These are phyloP conservation scores for Cephaloascus albidus DNA, from an alignment of 805 yeast species.

Conservation along the genomic window DNA sequence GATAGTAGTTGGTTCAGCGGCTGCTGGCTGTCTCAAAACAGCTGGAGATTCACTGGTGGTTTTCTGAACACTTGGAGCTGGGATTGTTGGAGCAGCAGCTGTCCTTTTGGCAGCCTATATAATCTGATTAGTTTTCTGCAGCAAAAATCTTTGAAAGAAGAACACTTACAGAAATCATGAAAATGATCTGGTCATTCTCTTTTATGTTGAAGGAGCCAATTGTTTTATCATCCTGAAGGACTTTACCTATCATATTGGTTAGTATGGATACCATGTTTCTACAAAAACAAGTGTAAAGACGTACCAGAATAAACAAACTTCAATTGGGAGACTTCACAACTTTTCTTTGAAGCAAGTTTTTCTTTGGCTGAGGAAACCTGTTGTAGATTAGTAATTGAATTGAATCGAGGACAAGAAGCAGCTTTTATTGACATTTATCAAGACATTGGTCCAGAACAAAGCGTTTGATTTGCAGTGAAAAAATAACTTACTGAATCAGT, in stretches of 20 bases:
- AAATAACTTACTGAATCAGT: slow-evolving; percentile 47
- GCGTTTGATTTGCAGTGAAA: too few relatives aligned
- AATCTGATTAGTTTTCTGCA: too few relatives aligned
- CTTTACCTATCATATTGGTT: slow-evolving; percentile 41
- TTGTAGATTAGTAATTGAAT: too few relatives aligned
- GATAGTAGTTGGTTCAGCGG: slow-evolving; percentile 13
- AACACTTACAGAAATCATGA: slow-evolving; percentile 64
- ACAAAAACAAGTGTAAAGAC: too few relatives aligned
- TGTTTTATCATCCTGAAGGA: slow-evolving; percentile 74
- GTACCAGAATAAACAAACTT: slow-evolving; percentile 83
- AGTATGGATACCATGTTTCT: too few relatives aligned
- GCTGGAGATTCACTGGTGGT: slow-evolving; percentile 11
- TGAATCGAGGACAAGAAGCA: too few relatives aligned
- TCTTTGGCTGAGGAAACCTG: slow-evolving; percentile 62
- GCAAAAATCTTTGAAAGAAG: too few relatives aligned
- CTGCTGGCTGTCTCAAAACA: slow-evolving; percentile 6
- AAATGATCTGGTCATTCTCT: slow-evolving; percentile 81
- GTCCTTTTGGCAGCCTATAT: slow-evolving; percentile 7
- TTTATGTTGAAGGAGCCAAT: slow-evolving; percentile 67
- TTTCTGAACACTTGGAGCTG: slow-evolving; percentile 9
- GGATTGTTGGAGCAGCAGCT: slow-evolving; percentile 15
- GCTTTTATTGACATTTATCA: too few relatives aligned
- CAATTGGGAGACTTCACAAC: slow-evolving; percentile 62
- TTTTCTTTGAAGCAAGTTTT: slow-evolving; percentile 58
- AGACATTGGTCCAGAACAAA: too few relatives aligned